phyloP scores from a whole-genome alignment of 1,139 yeast species.

The Candida tropicalis region DNA sequence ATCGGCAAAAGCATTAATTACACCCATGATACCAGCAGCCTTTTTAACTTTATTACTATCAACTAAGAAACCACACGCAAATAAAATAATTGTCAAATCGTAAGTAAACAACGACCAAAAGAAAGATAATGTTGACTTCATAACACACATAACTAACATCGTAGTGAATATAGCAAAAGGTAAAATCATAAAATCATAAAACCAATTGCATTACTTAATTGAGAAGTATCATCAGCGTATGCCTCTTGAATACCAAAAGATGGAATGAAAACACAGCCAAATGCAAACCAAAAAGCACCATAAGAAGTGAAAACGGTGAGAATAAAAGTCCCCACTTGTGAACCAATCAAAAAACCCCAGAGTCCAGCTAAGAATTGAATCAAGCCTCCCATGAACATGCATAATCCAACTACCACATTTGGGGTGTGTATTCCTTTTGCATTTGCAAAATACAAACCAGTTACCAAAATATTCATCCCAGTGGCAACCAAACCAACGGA shows the following conservation, averaged over 20 bases:
- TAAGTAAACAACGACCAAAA: slow-evolving; percentile 54
- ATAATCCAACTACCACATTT: slow-evolving; percentile 45
- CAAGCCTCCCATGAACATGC: slow-evolving; percentile 49
- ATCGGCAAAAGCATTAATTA: slow-evolving; percentile 59
- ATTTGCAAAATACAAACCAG: slow-evolving; percentile 43
- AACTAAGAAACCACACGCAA: slow-evolving; percentile 58
- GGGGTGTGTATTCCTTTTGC: slow-evolving; percentile 42
- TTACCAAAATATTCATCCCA: slow-evolving; percentile 49
- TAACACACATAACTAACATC: slow-evolving; percentile 56
- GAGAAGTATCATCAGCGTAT: slow-evolving; percentile 46
- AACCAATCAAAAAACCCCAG: slow-evolving; percentile 65
- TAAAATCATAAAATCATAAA: slow-evolving; percentile 55
- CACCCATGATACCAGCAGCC: slow-evolving; percentile 72
- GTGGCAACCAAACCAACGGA: slow-evolving; percentile 62
- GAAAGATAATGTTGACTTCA: slow-evolving; percentile 66
- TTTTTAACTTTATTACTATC: slow-evolving; percentile 44
- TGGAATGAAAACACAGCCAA: slow-evolving; percentile 58
- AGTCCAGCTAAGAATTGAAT: slow-evolving; percentile 66
- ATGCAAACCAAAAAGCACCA: slow-evolving; percentile 76
- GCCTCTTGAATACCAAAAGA: slow-evolving; percentile 56
- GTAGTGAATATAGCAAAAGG: slow-evolving; percentile 70
- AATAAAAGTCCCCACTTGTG: slow-evolving; percentile 50
- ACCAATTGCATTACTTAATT: slow-evolving; percentile 54
- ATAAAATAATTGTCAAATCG: slow-evolving; percentile 55
- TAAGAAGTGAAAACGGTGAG: slow-evolving; percentile 65